These are phyloP conservation scores for Davidsoniella australis DNA, from an alignment of 2,329 filamentous ascomycete species.

Conservation along the genomic window DNA sequence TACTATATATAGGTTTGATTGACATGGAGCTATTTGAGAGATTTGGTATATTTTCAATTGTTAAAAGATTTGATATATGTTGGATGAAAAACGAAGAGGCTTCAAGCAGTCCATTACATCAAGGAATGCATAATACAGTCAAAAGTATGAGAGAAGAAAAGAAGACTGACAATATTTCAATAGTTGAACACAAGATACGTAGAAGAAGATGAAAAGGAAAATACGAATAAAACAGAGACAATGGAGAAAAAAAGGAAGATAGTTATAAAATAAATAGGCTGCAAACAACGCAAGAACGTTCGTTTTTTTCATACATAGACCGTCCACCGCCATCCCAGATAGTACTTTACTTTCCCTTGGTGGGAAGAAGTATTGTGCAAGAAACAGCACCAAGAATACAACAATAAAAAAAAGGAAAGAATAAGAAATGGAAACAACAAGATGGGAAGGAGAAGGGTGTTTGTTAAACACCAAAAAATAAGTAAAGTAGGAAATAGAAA, in stretches of 20 bases:
- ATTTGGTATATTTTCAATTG: too few relatives aligned
- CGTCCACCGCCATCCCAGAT: constrained; percentile 4
- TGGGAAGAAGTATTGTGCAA: not conserved
- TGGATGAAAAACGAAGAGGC: too few relatives aligned
- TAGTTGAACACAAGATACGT: not conserved
- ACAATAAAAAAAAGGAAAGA: constrained; percentile 3
- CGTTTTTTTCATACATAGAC: constrained; percentile 12
- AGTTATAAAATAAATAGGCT: too few relatives aligned
- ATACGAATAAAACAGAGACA: constrained; percentile 5
- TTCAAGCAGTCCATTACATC: too few relatives aligned
- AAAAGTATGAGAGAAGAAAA: not conserved
- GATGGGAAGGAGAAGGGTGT: not conserved
- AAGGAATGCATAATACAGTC: not conserved
- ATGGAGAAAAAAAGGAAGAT: not conserved
- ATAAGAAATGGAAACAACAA: not conserved
- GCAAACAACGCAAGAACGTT: constrained; percentile 3
- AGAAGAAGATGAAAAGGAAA: not conserved
- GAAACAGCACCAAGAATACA: not conserved
- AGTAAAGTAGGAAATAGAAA: not conserved
- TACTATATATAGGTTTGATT: too few relatives aligned
- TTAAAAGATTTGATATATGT: too few relatives aligned
- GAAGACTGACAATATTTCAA: too few relatives aligned
- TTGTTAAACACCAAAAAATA: not conserved
- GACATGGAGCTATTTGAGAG: too few relatives aligned
- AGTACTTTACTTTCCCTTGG: not conserved